These are phyloP conservation scores for Trichosporon sp. DNA, from an alignment of 1,284 basidiomycete genomes.

Conservation along the genomic window DNA sequence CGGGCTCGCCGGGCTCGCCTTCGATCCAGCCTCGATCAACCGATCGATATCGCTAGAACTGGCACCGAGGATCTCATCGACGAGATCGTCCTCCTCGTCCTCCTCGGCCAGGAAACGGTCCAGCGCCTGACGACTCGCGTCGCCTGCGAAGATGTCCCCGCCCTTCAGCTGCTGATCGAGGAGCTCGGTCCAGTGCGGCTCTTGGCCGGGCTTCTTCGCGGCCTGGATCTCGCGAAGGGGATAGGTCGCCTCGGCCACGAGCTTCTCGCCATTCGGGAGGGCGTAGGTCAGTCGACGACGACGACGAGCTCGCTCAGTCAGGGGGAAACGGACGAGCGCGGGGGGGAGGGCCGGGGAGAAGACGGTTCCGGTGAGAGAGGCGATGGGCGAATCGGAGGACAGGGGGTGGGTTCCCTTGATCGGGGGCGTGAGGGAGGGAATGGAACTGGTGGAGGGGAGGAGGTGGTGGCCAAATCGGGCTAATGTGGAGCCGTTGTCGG, in stretches of 20 bases:
- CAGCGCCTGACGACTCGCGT: neutral
- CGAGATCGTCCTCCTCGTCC: constrained; percentile 11
- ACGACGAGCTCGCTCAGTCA: constrained; percentile 8
- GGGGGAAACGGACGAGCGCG: constrained; percentile 30
- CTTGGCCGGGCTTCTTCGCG: neutral
- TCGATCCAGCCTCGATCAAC: constrained; percentile 20
- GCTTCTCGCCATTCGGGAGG: neutral
- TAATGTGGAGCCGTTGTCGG: neutral
- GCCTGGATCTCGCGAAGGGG: neutral
- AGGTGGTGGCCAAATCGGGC: constrained; percentile 28
- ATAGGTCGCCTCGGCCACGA: constrained; percentile 26
- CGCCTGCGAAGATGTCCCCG: constrained; percentile 14
- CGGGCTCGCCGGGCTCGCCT: no score
- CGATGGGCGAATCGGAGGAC: neutral
- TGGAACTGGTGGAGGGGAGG: neutral
- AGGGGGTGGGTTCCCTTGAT: constrained; percentile 22
- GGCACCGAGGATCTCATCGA: constrained; percentile 22
- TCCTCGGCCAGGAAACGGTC: constrained; percentile 16
- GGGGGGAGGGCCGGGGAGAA: constrained; percentile 32
- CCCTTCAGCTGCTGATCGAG: constrained; percentile 18
- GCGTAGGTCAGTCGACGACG: constrained; percentile 30
- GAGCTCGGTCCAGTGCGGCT: constrained; percentile 25
- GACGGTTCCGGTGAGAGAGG: constrained; percentile 19
- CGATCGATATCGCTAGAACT: constrained; percentile 22
- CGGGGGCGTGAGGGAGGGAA: constrained; percentile 15